Evolutionary conservation across 306 rosid genomes (phyloP).

Genomic region (Coriaria nepalensis): DNA sequence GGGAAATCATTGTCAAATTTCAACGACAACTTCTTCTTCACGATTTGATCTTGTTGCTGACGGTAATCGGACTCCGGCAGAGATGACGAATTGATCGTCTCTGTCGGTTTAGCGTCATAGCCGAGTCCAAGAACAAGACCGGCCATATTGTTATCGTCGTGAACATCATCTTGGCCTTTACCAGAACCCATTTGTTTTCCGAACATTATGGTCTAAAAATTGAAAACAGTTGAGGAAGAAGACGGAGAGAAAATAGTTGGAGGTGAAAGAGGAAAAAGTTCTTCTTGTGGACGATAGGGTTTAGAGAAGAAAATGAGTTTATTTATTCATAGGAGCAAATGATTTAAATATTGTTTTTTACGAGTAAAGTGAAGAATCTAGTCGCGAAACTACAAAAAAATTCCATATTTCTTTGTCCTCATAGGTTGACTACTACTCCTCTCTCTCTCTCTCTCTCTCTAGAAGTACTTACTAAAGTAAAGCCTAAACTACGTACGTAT

Average conservation of each 20-base stretch:
- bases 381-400: conserved; percentile 21
- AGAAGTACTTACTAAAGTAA: too few species aligned
- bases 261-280: neutral
- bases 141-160: neutral
- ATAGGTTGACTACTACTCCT: conserved; percentile 39
- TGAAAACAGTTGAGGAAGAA: conserved; percentile 4
- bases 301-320: neutral
- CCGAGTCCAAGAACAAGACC: conserved; percentile 45
- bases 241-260: neutral
- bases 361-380: conserved; percentile 2
- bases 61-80: conserved; percentile 9
- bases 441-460: conserved; percentile 12
- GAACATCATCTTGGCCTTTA: conserved; percentile 11
- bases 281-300: neutral
- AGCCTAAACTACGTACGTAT: too few species aligned
- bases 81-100: too few species aligned
- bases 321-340: neutral
- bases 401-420: conserved; percentile 31
- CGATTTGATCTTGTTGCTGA: conserved; percentile 11
- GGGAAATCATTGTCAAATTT: conserved; percentile 32
- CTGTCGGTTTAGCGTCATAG: conserved; percentile 5
- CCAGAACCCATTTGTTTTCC: conserved; percentile 26
- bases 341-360: neutral
- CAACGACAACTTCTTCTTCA: conserved; percentile 20
- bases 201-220: neutral